Percentiles rank a stretch among this genome's conserved stretches.
Evolutionary conservation across 805 yeast species (phyloP).

Genomic region (Barnettozyma wickerhamii): DNA sequence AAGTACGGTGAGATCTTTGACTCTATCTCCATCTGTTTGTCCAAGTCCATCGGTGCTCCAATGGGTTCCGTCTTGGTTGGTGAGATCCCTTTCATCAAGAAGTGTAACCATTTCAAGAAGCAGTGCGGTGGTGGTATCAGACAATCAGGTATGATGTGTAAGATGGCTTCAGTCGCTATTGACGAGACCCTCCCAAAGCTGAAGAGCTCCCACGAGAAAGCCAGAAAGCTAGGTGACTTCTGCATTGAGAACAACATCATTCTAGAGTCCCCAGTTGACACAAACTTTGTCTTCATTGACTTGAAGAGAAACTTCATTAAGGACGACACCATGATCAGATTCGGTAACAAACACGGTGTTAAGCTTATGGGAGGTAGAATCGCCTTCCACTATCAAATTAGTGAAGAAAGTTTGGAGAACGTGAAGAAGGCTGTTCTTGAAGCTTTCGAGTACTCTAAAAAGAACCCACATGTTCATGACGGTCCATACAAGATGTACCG

Average conservation of each 20-base stretch:
- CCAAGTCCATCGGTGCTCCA: conserved; percentile 92
- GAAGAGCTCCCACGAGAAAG: conserved; percentile 43
- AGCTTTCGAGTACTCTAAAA: conserved; percentile 48
- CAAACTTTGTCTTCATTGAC: conserved; percentile 81
- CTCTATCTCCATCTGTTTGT: conserved; percentile 83
- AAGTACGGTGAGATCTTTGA: conserved; percentile 79
- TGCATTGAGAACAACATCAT: conserved; percentile 50
- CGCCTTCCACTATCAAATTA: conserved; percentile 73
- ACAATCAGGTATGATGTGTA: conserved; percentile 77
- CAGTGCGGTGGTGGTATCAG: conserved; percentile 94
- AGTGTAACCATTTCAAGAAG: conserved; percentile 82
- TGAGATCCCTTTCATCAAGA: conserved; percentile 47
- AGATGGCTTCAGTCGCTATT: conserved; percentile 78
- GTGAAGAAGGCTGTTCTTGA: conserved; percentile 56
- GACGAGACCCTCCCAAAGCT: conserved; percentile 58
- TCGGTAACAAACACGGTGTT: conserved; percentile 57
- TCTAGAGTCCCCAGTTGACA: conserved; percentile 71
- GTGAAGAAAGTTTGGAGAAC: conserved; percentile 49
- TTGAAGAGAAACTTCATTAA: conserved; percentile 43
- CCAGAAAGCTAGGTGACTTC: conserved; percentile 47
- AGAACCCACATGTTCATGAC: conserved; percentile 45
- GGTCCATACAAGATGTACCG: conserved; percentile 46
- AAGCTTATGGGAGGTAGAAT: conserved; percentile 69
- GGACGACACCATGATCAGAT: conserved; percentile 46
- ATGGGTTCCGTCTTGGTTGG: conserved; percentile 88